Evolutionary conservation across 148 eudicot species (phyloP).

Genomic region (Heliamphora exappendiculata): DNA sequence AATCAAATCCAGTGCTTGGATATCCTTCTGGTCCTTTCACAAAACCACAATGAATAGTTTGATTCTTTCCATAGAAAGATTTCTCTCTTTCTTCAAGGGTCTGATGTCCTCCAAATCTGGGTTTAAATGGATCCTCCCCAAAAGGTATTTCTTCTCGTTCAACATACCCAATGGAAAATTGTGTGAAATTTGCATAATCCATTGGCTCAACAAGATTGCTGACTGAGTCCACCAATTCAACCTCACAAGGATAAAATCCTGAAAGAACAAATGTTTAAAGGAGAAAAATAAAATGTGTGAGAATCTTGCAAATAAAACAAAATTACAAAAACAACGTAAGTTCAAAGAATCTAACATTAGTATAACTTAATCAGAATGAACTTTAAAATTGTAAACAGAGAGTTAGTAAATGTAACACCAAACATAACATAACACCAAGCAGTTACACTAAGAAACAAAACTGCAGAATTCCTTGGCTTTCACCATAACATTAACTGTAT

Average conservation of each 20-base stretch:
- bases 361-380: background rate
- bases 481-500: background rate
- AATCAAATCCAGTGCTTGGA: slow-evolving; percentile 68
- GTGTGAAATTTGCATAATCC: slow-evolving; percentile 46
- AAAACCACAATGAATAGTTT: slow-evolving; percentile 91
- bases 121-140: slow-evolving; percentile 27
- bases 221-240: slow-evolving; percentile 55
- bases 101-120: slow-evolving; percentile 89
- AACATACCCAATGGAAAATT: slow-evolving; percentile 46
- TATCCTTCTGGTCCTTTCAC: slow-evolving; percentile 61
- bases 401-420: background rate
- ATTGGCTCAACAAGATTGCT: slow-evolving; percentile 60
- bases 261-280: slow-evolving; percentile 15
- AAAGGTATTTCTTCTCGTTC: slow-evolving; percentile 39
- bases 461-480: background rate
- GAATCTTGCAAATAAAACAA: background rate
- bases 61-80: slow-evolving; percentile 61
- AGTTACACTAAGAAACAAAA: background rate
- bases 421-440: background rate
- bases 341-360: background rate
- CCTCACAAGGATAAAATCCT: slow-evolving; percentile 71
- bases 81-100: slow-evolving; percentile 69
- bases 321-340: background rate
- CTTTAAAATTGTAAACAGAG: background rate
- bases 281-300: background rate